Evolutionary conservation across 2,329 filamentous ascomycete species (phyloP).

Genomic region (Aureobasidium uvarum): DNA sequence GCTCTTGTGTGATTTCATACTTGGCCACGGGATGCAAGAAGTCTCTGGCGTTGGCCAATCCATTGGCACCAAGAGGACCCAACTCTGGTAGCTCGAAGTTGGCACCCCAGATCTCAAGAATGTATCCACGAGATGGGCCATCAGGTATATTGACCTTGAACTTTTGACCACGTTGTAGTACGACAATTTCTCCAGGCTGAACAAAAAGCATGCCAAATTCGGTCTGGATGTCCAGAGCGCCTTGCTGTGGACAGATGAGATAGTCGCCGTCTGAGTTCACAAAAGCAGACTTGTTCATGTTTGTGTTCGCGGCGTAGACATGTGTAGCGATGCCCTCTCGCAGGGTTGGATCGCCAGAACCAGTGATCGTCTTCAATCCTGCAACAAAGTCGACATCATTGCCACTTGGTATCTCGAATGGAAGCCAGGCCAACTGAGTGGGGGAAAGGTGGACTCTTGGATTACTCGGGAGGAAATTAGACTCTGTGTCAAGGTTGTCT

Average conservation of each 20-base stretch:
- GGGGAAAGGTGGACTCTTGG: neutral
- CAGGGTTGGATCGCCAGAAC: neutral
- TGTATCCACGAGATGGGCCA: neutral
- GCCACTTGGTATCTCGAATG: neutral
- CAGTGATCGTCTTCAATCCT: neutral
- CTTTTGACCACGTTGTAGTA: neutral
- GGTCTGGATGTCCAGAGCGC: neutral
- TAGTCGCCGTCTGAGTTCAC: neutral
- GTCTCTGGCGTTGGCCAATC: neutral
- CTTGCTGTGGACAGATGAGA: neutral
- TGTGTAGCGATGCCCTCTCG: neutral
- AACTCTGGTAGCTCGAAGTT: neutral
- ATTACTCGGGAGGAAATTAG: neutral
- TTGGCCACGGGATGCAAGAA: slow-evolving; percentile 39
- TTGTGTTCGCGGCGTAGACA: neutral
- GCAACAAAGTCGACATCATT: neutral
- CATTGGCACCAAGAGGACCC: neutral
- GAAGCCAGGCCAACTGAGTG: neutral
- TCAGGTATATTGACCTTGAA: neutral
- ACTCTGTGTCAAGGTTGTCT: neutral
- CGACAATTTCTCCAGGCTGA: neutral
- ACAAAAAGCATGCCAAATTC: neutral
- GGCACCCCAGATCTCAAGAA: neutral
- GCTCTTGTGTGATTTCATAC: slow-evolving; percentile 40
- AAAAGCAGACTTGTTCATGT: neutral